Evolutionary conservation across 306 rosid genomes (phyloP).

Genomic region (Boehmeria nivea): DNA sequence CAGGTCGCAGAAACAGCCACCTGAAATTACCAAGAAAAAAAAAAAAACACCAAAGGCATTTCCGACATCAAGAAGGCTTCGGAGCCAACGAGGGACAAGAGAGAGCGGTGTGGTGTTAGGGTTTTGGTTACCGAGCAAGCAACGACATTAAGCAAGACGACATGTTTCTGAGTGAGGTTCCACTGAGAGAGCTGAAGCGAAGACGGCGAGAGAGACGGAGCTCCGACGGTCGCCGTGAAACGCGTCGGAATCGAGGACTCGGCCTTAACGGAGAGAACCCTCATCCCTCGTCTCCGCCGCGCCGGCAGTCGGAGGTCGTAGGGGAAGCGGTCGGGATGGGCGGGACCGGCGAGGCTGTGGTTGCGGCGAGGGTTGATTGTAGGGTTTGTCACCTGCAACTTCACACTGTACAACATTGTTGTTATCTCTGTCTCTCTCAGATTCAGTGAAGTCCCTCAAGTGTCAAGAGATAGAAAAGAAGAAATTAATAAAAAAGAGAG

Average conservation of each 20-base stretch:
- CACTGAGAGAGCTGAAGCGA: slow-evolving; percentile 35
- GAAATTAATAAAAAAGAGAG: too few species aligned
- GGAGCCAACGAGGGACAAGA: too few species aligned
- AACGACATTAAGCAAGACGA: slow-evolving; percentile 52
- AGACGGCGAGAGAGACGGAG: slow-evolving; percentile 25
- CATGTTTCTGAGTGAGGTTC: slow-evolving; percentile 59
- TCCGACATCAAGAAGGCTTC: too few species aligned
- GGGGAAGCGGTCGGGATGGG: slow-evolving; percentile 10
- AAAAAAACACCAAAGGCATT: too few species aligned
- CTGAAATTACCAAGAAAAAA: slow-evolving; percentile 32
- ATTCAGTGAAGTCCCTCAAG: too few species aligned
- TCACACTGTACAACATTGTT: slow-evolving; percentile 38
- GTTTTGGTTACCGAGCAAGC: slow-evolving; percentile 83
- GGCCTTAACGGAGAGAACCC: slow-evolving; percentile 29
- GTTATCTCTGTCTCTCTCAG: background rate
- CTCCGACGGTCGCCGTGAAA: slow-evolving; percentile 47
- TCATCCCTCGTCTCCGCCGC: too few species aligned
- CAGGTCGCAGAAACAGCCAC: slow-evolving; percentile 71
- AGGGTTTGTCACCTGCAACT: slow-evolving; percentile 34
- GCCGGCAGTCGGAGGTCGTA: slow-evolving; percentile 20
- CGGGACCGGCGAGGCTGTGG: slow-evolving; percentile 11
- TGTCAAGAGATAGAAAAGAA: too few species aligned
- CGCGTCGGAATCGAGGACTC: slow-evolving; percentile 12
- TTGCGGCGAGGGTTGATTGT: slow-evolving; percentile 7
- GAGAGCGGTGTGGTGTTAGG: background rate